Percentiles rank a stretch among this genome's conserved stretches.
phyloP scores from a whole-genome alignment of 2,329 filamentous ascomycete species.

The Talaromyces sp. region DNA sequence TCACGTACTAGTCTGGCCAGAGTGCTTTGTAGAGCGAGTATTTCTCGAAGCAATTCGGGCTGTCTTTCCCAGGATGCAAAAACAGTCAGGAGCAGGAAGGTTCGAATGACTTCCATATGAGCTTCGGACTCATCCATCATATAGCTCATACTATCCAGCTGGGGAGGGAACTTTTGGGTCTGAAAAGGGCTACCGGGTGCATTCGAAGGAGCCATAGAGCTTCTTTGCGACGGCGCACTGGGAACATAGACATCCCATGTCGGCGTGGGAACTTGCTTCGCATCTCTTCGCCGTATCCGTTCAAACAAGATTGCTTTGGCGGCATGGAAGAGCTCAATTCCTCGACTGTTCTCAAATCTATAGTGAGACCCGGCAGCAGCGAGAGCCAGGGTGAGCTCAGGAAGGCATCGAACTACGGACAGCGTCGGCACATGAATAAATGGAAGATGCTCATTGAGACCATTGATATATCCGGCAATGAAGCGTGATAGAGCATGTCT shows the following conservation, averaged over 20 bases:
- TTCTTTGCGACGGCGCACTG: conserved; percentile 36
- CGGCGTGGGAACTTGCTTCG: conserved; percentile 41
- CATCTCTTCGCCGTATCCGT: conserved; percentile 51
- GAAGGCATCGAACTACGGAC: conserved; percentile 43
- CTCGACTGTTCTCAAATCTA: conserved; percentile 48
- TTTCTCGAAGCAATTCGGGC: conserved; percentile 55
- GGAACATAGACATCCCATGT: conserved; percentile 42
- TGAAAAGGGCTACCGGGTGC: conserved; percentile 45
- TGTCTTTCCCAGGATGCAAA: conserved; percentile 61
- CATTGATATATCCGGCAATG: conserved; percentile 52
- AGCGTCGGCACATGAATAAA: conserved; percentile 52
- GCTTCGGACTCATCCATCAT: conserved; percentile 44
- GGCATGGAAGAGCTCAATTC: conserved; percentile 57
- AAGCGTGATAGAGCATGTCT: conserved; percentile 49
- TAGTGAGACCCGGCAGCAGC: conserved; percentile 51
- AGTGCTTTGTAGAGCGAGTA: conserved; percentile 56
- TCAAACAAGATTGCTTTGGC: conserved; percentile 54
- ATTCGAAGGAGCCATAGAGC: conserved; percentile 43
- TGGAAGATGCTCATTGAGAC: conserved; percentile 51
- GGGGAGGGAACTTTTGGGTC: conserved; percentile 32
- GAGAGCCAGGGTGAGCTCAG: conserved; percentile 51
- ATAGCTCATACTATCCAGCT: conserved; percentile 35
- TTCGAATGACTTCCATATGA: conserved; percentile 50
- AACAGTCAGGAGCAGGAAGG: conserved; percentile 54
- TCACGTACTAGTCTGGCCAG: conserved; percentile 56